Evolutionary conservation across 2,329 filamentous ascomycete genomes (phyloP).

Genomic region (Coniochaeta hoffmannii): DNA sequence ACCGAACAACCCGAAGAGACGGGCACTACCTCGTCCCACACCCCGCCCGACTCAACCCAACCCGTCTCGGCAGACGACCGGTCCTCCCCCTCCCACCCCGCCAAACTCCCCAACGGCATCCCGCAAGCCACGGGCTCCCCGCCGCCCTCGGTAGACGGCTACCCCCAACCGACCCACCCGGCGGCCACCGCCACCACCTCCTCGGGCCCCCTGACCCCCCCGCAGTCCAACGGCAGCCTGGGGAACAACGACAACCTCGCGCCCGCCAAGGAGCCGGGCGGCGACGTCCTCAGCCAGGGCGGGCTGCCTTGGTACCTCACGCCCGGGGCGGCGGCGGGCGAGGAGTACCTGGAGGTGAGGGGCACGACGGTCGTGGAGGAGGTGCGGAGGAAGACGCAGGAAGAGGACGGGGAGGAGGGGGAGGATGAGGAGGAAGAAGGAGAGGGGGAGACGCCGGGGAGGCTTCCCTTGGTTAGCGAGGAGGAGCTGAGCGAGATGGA

Average conservation of each 20-base stretch:
- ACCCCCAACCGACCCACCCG: conserved; percentile 48
- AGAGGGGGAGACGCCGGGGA: background rate
- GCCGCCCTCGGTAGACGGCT: conserved; percentile 10
- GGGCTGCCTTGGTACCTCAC: conserved; percentile 86
- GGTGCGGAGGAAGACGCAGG: conserved; percentile 59
- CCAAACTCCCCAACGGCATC: conserved; percentile 18
- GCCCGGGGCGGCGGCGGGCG: conserved; percentile 25
- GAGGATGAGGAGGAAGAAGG: conserved; percentile 55
- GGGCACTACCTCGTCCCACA: conserved; percentile 20
- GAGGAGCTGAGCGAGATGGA: conserved; percentile 89
- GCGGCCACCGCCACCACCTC: conserved; percentile 29
- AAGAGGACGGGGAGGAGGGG: conserved; percentile 63
- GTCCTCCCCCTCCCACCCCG: background rate
- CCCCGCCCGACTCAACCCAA: conserved; percentile 20
- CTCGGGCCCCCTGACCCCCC: conserved; percentile 55
- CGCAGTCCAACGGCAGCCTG: conserved; percentile 55
- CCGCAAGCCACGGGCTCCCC: conserved; percentile 14
- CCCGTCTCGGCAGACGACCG: conserved; percentile 9
- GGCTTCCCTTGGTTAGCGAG: conserved; percentile 54
- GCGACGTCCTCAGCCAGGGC: conserved; percentile 57
- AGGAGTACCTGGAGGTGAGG: conserved; percentile 60
- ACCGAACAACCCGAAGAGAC: conserved; percentile 16
- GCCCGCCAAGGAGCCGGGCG: conserved; percentile 24
- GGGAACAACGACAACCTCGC: too few relatives aligned
- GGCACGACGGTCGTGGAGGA: conserved; percentile 77